A percentile compares a stretch with the other conserved stretches of the same genome.
Evolutionary conservation across 2,329 filamentous ascomycete genomes (phyloP).

Genomic region (Beauveria varroae): DNA sequence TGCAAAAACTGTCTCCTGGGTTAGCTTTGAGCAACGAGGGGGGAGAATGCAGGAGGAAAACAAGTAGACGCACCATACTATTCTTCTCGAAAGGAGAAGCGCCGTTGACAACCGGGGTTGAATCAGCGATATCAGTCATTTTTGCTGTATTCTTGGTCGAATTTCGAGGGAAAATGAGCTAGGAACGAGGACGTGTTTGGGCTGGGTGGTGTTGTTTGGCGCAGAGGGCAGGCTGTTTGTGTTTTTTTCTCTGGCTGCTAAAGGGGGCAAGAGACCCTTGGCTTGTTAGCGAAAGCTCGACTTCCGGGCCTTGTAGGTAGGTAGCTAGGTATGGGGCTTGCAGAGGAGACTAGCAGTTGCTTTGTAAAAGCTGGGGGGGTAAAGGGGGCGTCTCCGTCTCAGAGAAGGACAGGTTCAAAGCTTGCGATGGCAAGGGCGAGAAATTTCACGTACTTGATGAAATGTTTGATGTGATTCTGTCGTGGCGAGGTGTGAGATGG

Average conservation of each 20-base stretch:
- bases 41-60: constrained; percentile 1
- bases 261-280: constrained; percentile 11
- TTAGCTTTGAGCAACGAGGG: constrained; percentile 7
- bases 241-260: neutral
- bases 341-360: neutral
- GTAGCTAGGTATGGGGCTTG: neutral
- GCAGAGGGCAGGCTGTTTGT: neutral
- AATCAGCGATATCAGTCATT: constrained; percentile 37
- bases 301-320: neutral
- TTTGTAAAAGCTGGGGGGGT: neutral
- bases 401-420: neutral
- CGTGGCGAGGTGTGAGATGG: neutral
- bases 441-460: neutral
- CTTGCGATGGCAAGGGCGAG: neutral
- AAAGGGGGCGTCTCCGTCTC: neutral
- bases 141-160: constrained; percentile 5
- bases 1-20: constrained; percentile 11
- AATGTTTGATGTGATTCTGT: neutral
- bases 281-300: constrained; percentile 8
- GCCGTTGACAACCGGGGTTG: constrained; percentile 36
- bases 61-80: constrained; percentile 42
- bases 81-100: constrained; percentile 37
- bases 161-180: neutral
- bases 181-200: neutral
- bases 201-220: constrained; percentile 6